Conservation (phyloP, 2,329 filamentous ascomycete species). For the Pseudovirgaria hyperparasitica region DNA sequence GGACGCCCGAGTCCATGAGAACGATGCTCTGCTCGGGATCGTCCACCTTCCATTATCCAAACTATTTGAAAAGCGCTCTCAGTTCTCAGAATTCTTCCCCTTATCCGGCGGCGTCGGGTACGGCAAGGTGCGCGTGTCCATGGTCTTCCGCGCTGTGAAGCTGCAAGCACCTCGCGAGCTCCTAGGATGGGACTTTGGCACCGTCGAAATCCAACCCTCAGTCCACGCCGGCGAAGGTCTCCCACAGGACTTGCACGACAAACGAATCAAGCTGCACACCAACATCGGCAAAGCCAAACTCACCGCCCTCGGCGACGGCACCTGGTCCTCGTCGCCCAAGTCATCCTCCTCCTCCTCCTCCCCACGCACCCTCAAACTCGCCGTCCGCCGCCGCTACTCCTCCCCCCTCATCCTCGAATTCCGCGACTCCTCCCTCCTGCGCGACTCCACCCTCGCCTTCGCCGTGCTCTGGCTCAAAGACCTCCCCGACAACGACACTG, state of each 20-base stretch:
- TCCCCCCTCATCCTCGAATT: slow-evolving; percentile 46
- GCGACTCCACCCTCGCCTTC: slow-evolving; percentile 47
- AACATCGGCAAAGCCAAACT: slow-evolving; percentile 47
- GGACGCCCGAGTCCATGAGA: slow-evolving; percentile 55
- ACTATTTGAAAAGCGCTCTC: slow-evolving; percentile 49
- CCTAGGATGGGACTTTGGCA: slow-evolving; percentile 61
- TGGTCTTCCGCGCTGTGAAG: slow-evolving; percentile 61
- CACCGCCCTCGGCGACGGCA: slow-evolving; percentile 18
- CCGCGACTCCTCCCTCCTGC: slow-evolving; percentile 39
- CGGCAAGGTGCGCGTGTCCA: slow-evolving; percentile 53
- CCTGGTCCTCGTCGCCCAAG: too few species aligned
- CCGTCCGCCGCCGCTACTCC: slow-evolving; percentile 49
- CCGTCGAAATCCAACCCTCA: slow-evolving; percentile 47
- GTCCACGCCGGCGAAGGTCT: slow-evolving; percentile 39
- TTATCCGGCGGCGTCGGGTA: slow-evolving; percentile 61
- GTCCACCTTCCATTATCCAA: slow-evolving; percentile 53
- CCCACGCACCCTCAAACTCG: slow-evolving; percentile 38
- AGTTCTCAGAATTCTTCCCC: slow-evolving; percentile 54
- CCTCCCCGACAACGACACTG: slow-evolving; percentile 54
- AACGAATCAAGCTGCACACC: slow-evolving; percentile 48
- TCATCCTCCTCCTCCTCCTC: too few species aligned
- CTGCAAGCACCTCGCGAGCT: slow-evolving; percentile 46
- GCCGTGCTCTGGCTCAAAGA: slow-evolving; percentile 57
- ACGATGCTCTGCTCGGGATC: slow-evolving; percentile 56
- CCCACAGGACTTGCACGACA: slow-evolving; percentile 33